Base-by-base conservation (phyloP, 352 stramenopile species). In the Globisporangium sylvaticum region DNA sequence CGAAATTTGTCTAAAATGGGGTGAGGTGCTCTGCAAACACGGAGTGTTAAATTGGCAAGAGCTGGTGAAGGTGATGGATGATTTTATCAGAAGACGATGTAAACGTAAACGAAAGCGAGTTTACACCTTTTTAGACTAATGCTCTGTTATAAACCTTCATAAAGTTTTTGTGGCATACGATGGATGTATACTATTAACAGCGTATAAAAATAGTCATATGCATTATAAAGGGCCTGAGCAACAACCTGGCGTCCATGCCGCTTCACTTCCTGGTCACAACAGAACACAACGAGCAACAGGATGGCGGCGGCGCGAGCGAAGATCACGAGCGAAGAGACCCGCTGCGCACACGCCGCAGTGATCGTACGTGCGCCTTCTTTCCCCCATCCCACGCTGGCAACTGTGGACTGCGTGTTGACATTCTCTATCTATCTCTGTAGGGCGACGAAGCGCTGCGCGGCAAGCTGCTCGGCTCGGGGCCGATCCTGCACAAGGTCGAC, bases 401-500 rank as follows among this genome's bases (percentile, higher is more conserved):
- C 22, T 32, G 62, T 37, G 25, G 22, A 22, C 25, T 25, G 58
- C 48, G 48, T 29, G 10, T 9, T 27, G n/a, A 55, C 15, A 3
- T 34, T 0, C 24, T 57, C 12, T 32, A 5, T 57, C 50, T n/a
- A n/a, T 55, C 8, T 58, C 50, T 56, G 15, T 24, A 85, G 79
- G 77, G 79, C 18, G 71, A 81, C 52, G 79, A 85, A 31, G 70
- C 75, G 29, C 73, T 85, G 62, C 76, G 77, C 42, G 79, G 79
- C 53, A 80, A 84, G 52, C 25, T 80, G 61, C 68, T 88, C 8
- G 77, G 79, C 34, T 81, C 79, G 14, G 79, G 79, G 2, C 79
- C 75, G 29, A 76, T 88, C 39, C 66, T 88, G 57, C 77, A 83
- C 66, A 75, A 77, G 62, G 77, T 87, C 57, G 77, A 84, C 60